Evolutionary conservation across 441 rosid genomes (phyloP), one percentile per base, ranked within the genome.

Genomic region (Populus tomentosa): DNA sequence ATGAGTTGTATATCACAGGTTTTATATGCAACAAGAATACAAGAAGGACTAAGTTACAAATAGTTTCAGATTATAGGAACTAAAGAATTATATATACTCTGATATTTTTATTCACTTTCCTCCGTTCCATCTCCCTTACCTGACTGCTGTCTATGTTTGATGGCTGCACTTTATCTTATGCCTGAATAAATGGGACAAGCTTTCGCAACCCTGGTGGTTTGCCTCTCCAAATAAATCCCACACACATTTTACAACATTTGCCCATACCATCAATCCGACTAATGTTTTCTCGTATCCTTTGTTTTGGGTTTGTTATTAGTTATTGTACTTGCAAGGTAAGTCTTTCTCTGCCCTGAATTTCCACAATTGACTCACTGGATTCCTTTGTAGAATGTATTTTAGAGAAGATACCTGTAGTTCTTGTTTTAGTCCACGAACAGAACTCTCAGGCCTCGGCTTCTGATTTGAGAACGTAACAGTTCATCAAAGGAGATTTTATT

Each of bases 191-290:
- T 38, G 42, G 42, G 42, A 38, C 42, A 38, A 38, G 56, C 56
- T 46, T 28, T 28, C 36, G 73, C 73, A 77, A 72, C 35, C 80
- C 76, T 79, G 71, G 80, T 81, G 81, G 73, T 38, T 42, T 72
- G 80, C 81, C 76, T 50, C 59, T 50, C 59, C 7, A 50, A 16
- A 24, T 32, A 63, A 65, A 75, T 0, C 8, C 3, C 61, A 28
- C 33, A 33, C 62, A 62, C 35, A 24, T 11, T 50, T 21, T 70
- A 28, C 53, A 72, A 69, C 7, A n/a, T 76, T 76, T 78, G 10
- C 69, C 73, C 69, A 42, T 32, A 62, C 63, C 70, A 10, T 7
- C 67, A 50, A 10, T 50, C 42, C 38, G 28, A 30, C 4, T 28
- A 11, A 32, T 32, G 16, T 67, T 53, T 72, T 70, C 32, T 71